Evolutionary conservation across 768 basidiomycete genomes (phyloP).

Genomic region (Lepiota venenata): DNA sequence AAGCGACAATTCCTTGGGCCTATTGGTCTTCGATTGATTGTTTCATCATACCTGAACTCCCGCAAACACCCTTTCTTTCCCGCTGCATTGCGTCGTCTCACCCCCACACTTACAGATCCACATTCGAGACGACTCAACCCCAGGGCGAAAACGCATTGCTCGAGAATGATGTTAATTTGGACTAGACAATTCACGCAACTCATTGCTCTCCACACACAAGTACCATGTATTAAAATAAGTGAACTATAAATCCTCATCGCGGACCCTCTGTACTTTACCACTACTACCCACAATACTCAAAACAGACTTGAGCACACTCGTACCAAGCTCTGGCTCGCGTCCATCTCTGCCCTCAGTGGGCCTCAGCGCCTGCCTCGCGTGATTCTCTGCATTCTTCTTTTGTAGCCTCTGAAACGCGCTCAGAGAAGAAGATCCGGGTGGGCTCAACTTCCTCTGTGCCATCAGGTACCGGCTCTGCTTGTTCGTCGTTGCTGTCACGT

Average conservation of each 20-base stretch:
- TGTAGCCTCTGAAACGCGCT: not conserved
- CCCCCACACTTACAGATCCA: constrained; percentile 36
- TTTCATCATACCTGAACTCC: no score
- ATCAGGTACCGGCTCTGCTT: not conserved
- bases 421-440: not conserved
- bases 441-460: not conserved
- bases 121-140: constrained; percentile 53
- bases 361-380: not conserved
- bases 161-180: constrained; percentile 51
- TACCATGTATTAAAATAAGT: not conserved
- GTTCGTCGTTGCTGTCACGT: not conserved
- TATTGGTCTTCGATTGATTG: no score
- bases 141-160: constrained; percentile 58
- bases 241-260: not conserved
- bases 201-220: constrained; percentile 26
- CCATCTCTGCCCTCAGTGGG: not conserved
- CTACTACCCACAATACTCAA: not conserved
- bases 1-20: no score
- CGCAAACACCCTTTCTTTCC: no score
- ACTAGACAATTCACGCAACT: constrained; percentile 46
- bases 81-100: no score
- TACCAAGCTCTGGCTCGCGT: not conserved
- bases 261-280: no score
- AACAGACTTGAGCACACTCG: not conserved
- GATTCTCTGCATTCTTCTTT: not conserved